Base-by-base conservation (phyloP, 495 filamentous ascomycete genomes). In the Parathielavia appendiculata region DNA sequence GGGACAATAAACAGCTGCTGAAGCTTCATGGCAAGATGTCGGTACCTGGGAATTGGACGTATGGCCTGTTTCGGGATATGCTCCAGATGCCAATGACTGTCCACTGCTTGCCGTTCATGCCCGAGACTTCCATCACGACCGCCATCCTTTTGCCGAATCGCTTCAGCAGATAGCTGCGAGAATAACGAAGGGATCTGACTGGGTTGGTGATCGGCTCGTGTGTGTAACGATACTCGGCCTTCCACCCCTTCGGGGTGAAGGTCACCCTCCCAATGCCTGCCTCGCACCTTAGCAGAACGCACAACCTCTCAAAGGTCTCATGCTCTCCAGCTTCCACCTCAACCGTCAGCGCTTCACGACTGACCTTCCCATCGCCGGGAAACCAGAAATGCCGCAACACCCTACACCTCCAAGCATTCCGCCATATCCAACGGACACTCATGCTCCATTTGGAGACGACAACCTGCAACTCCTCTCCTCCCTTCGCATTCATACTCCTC, bases 361-460 rank as follows among this genome's bases (percentile, higher is more conserved):
- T 5, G 19, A 67, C 14, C 23, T 49, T 52, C 11, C 34, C 30
- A 54, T 75, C 73, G 14, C 64, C 56, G 5, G 73, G 73, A 9
- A 73, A 50, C 20, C 63, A 51, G 57, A 76, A 76, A 36, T 74
- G 70, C 13, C 66, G 64, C n/a, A 73, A 53, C 14, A 56, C 13
- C 20, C 58, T 66, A 65, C 75, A 76, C 23, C 51, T 48, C 26
- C 74, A 58, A 5, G 61, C 70, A 57, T 75, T 73, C 14, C 56
- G n/a, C 46, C 30, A 76, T 36, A 57, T 75, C 69, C 74, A 71
- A 76, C 19, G 59, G 64, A 11, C 69, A 67, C 19, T 69, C 54
- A 44, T 73, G 69, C 8, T 60, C 43, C 23, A 59, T 59, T 5
- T 52, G 0, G 43, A 46, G 30, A 6, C 26, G 19, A 62, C 54